phyloP scores from a whole-genome alignment of 768 basidiomycete genomes.

The Podaxis rugospora region DNA sequence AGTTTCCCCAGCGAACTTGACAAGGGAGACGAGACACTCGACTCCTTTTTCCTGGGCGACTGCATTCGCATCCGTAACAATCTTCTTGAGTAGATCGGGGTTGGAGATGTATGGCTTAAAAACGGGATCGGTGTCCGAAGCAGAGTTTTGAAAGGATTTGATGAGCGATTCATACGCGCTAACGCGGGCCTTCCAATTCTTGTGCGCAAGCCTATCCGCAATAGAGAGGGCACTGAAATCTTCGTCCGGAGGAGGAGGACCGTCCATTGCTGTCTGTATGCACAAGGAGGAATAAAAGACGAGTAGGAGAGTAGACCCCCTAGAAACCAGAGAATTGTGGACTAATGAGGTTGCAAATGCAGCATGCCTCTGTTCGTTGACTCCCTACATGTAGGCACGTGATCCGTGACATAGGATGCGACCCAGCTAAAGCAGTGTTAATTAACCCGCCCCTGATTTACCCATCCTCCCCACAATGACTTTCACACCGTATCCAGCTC shows the following conservation, averaged over 20 bases:
- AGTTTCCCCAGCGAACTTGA: slow-evolving; percentile 90
- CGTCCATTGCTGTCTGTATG: slow-evolving; percentile 61
- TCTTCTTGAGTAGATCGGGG: slow-evolving; percentile 76
- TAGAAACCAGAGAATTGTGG: background rate
- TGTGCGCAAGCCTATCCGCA: slow-evolving; percentile 80
- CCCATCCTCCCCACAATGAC: background rate
- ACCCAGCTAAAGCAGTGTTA: background rate
- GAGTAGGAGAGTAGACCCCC: slow-evolving; percentile 7
- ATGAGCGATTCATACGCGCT: slow-evolving; percentile 87
- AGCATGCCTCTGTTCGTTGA: slow-evolving; percentile 3
- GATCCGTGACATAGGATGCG: slow-evolving; percentile 7
- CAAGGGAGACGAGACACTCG: slow-evolving; percentile 79
- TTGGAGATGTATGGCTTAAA: slow-evolving; percentile 87
- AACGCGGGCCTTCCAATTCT: slow-evolving; percentile 99
- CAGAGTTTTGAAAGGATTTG: slow-evolving; percentile 83
- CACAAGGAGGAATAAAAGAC: slow-evolving; percentile 13
- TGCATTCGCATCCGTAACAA: slow-evolving; percentile 87
- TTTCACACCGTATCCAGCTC: background rate
- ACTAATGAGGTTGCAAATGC: background rate
- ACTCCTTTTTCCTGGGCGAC: slow-evolving; percentile 98
- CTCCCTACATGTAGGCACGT: slow-evolving; percentile 9
- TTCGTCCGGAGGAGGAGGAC: slow-evolving; percentile 88
- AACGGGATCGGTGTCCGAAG: slow-evolving; percentile 89
- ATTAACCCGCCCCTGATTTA: background rate
- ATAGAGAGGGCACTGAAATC: slow-evolving; percentile 83